phyloP scores from a whole-genome alignment of 306 rosid genomes.

The Ormosia emarginata region DNA sequence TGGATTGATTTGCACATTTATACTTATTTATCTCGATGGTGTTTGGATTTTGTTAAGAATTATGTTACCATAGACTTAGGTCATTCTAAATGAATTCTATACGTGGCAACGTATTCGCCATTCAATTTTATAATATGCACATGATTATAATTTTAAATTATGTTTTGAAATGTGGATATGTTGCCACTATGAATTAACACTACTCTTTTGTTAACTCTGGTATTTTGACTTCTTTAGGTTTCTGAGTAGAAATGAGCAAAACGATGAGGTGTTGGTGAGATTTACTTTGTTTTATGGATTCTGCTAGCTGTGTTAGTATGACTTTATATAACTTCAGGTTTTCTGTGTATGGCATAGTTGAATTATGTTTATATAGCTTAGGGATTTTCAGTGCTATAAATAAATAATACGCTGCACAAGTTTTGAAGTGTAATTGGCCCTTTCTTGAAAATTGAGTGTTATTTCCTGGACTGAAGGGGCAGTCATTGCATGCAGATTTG shows the following conservation, averaged over 20 bases:
- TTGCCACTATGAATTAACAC: no score
- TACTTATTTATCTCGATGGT: no score
- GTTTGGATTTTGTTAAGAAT: no score
- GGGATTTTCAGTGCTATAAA: neutral
- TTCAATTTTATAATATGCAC: no score
- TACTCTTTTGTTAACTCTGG: neutral
- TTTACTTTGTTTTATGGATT: neutral
- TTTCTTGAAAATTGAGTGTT: neutral
- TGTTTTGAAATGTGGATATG: no score
- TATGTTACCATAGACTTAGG: no score
- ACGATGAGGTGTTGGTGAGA: neutral
- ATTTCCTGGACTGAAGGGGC: constrained; percentile 3
- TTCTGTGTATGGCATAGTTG: neutral
- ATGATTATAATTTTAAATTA: no score
- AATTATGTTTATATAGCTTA: neutral
- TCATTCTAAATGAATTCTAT: no score
- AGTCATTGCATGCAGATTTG: constrained; percentile 61
- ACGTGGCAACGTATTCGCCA: no score
- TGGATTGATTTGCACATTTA: neutral
- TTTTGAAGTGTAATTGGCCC: neutral
- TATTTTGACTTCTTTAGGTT: neutral
- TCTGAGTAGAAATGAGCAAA: neutral
- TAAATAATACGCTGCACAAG: neutral
- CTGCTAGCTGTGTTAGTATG: neutral
- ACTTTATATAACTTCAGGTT: neutral